Evolutionary conservation across 176 grass and related monocot genomes (phyloP).

Genomic region (Bolboschoenus planiculmis): DNA sequence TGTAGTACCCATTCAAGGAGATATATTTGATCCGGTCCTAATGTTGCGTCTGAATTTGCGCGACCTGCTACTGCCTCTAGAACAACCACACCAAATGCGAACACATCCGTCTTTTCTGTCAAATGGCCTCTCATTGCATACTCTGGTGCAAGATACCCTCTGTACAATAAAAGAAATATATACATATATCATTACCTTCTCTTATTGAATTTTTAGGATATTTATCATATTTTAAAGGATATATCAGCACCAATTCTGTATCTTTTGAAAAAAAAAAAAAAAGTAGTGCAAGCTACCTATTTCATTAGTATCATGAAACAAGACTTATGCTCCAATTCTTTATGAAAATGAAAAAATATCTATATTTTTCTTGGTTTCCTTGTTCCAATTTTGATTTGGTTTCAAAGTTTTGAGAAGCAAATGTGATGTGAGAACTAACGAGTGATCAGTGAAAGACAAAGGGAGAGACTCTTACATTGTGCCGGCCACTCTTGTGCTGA

Average conservation of each 20-base stretch:
- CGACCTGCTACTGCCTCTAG: conserved; percentile 69
- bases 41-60: conserved; percentile 38
- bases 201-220: neutral
- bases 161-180: conserved; percentile 22
- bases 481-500: conserved; percentile 81
- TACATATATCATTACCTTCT: neutral
- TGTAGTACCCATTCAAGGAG: conserved; percentile 81
- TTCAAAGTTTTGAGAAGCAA: neutral
- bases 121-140: conserved; percentile 85
- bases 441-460: neutral
- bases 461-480: conserved; percentile 57
- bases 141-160: conserved; percentile 79
- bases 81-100: conserved; percentile 53
- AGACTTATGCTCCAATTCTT: neutral
- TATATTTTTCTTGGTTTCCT: neutral
- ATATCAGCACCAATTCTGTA: no score
- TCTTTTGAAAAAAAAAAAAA: no score
- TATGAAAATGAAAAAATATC: neutral
- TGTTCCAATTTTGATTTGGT: neutral
- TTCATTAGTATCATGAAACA: no score
- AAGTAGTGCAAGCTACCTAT: no score
- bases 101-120: conserved; percentile 76
- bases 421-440: neutral
- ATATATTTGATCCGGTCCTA: conserved; percentile 45
- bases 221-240: neutral